A percentile compares a stretch with the other conserved stretches of the same genome.
Evolutionary conservation across 148 eudicot species (phyloP).

Genomic region (Pharnaceum exiguum): DNA sequence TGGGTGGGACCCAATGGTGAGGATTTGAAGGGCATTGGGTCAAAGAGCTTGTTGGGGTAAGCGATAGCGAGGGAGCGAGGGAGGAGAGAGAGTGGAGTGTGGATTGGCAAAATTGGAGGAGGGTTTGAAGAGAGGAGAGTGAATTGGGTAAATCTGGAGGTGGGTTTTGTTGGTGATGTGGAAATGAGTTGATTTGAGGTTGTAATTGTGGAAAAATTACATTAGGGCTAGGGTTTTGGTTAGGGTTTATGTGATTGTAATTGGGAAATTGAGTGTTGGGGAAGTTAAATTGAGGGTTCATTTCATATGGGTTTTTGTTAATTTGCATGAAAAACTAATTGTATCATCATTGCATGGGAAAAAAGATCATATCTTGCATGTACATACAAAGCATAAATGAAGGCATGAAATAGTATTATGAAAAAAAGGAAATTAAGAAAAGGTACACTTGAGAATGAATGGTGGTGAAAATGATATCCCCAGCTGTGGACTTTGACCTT

Average conservation of each 20-base stretch:
- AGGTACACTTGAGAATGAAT: no score
- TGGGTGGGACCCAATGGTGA: conserved; percentile 53
- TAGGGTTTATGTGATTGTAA: conserved; percentile 25
- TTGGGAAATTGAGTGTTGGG: conserved; percentile 1
- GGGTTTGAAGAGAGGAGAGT: conserved; percentile 31
- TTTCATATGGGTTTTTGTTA: neutral
- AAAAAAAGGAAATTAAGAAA: no score
- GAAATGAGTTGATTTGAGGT: neutral
- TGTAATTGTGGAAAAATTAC: conserved; percentile 3
- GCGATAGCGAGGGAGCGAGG: conserved; percentile 17
- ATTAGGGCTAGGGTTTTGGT: conserved; percentile 30
- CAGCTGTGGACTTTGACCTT: no score
- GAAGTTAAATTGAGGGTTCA: conserved; percentile 15
- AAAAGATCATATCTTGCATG: neutral
- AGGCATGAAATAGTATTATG: neutral
- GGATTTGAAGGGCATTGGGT: conserved; percentile 49
- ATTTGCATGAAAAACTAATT: neutral
- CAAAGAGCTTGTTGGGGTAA: neutral
- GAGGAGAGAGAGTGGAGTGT: conserved; percentile 33
- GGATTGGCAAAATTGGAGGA: conserved; percentile 25
- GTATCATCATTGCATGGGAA: neutral
- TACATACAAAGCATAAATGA: neutral
- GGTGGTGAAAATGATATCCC: no score
- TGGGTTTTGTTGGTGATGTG: conserved; percentile 13
- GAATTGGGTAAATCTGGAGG: conserved; percentile 22